Conservation (phyloP, 2,329 filamentous ascomycete species). For the Clonostachys sp. region DNA sequence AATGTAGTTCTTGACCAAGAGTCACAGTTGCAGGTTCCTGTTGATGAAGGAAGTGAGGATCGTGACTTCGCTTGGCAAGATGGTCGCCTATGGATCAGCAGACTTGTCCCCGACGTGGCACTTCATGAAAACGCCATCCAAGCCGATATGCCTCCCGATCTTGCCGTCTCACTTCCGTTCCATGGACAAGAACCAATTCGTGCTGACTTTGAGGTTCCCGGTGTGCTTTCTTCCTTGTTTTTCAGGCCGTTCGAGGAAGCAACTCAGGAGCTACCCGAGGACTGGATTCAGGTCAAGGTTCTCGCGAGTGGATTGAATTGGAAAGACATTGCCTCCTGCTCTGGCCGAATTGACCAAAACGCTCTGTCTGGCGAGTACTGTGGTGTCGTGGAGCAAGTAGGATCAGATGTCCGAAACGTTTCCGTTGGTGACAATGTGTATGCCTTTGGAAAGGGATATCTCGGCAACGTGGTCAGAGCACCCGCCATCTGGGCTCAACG, state of each 20-base stretch:
- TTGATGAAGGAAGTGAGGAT: background rate
- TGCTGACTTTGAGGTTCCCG: background rate
- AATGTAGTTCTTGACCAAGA: background rate
- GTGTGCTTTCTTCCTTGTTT: background rate
- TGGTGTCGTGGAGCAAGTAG: conserved; percentile 9
- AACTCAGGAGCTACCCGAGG: background rate
- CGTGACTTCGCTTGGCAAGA: conserved; percentile 1
- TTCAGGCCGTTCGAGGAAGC: background rate
- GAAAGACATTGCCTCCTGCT: conserved; percentile 13
- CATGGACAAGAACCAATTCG: background rate
- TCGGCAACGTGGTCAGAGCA: conserved; percentile 9
- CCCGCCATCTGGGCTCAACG: background rate
- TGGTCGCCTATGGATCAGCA: background rate
- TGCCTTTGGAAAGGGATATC: conserved; percentile 10
- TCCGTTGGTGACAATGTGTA: conserved; percentile 17
- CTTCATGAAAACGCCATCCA: background rate
- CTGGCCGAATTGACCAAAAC: conserved; percentile 15
- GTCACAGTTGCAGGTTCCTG: background rate
- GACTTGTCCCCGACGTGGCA: background rate
- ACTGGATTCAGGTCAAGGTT: conserved; percentile 18
- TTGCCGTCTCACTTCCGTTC: background rate
- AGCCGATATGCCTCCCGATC: background rate
- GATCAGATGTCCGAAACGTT: conserved; percentile 9
- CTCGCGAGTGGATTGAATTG: conserved; percentile 12
- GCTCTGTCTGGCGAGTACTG: conserved; percentile 12